phyloP scores from a whole-genome alignment of 2,329 filamentous ascomycete species.

The Exophiala xenobiotica region DNA sequence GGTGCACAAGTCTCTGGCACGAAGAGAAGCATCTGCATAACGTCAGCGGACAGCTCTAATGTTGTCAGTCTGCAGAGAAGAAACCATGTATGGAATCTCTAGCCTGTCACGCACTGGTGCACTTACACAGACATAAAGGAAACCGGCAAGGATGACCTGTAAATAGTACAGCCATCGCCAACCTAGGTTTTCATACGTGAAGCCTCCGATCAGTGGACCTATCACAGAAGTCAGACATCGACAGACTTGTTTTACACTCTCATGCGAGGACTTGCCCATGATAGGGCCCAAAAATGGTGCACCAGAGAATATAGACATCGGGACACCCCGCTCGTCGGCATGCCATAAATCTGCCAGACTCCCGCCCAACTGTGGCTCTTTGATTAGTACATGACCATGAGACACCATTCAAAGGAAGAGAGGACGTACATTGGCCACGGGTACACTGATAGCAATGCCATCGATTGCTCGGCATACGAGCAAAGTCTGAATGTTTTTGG shows the following conservation, averaged over 20 bases:
- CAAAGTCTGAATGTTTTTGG: constrained; percentile 72
- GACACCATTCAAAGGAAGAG: no score
- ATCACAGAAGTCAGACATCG: constrained; percentile 62
- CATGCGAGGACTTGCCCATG: background rate
- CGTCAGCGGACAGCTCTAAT: no score
- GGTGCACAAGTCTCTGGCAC: constrained; percentile 63
- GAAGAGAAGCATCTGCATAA: constrained; percentile 52
- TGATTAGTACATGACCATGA: no score
- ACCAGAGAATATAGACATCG: no score
- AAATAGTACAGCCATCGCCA: constrained; percentile 89
- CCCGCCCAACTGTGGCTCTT: no score
- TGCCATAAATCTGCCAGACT: constrained; percentile 78
- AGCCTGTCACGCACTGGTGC: no score
- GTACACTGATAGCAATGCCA: constrained; percentile 78
- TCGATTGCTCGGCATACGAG: constrained; percentile 74
- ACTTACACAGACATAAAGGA: constrained; percentile 59
- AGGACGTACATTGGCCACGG: constrained; percentile 74
- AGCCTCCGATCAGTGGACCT: constrained; percentile 74
- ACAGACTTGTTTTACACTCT: background rate
- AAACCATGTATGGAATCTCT: no score
- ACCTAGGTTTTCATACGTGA: constrained; percentile 58
- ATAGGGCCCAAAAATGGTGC: background rate
- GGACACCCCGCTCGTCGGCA: constrained; percentile 77
- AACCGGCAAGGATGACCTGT: constrained; percentile 71
- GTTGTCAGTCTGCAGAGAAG: no score